These are phyloP conservation scores for barrel medic (Medicago truncatula) DNA, from an alignment of 306 rosid species.

Conservation along the genomic window DNA sequence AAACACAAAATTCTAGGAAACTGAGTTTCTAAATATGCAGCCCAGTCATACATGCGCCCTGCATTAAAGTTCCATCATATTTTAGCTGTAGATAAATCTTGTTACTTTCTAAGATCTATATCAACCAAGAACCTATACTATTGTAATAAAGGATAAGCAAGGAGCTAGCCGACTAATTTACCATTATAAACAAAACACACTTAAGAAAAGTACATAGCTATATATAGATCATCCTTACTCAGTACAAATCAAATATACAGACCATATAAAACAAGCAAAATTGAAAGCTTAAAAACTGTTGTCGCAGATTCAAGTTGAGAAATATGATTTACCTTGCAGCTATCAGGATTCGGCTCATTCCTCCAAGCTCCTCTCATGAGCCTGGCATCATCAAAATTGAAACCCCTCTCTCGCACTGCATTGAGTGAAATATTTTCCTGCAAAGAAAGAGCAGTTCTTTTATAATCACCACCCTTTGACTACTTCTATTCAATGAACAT, in stretches of 20 bases:
- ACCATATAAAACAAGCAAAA: background rate
- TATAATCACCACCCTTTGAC: slow-evolving; percentile 19
- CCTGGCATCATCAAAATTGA: slow-evolving; percentile 86
- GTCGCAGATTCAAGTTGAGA: slow-evolving; percentile 22
- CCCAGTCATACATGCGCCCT: background rate
- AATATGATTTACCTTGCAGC: slow-evolving; percentile 68
- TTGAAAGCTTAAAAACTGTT: slow-evolving; percentile 21
- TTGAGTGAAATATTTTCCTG: slow-evolving; percentile 63
- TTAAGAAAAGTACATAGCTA: background rate
- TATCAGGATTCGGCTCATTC: slow-evolving; percentile 90
- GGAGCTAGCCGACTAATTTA: slow-evolving; percentile 13
- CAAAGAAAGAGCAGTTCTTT: slow-evolving; percentile 28
- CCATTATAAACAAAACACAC: background rate
- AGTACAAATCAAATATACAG: slow-evolving; percentile 24
- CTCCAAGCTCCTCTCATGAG: slow-evolving; percentile 97
- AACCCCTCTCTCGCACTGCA: slow-evolving; percentile 74
- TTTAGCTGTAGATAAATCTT: background rate
- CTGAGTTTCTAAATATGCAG: background rate
- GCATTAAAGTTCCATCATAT: background rate
- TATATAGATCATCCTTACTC: background rate
- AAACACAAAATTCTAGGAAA: background rate
- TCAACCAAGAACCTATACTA: slow-evolving; percentile 1
- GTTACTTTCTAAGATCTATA: background rate
- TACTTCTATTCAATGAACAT: slow-evolving; percentile 26
- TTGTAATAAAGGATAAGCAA: slow-evolving; percentile 11